These are phyloP conservation scores for Volvox africanus DNA, from an alignment of 139 green algal species.

Conservation along the genomic window DNA sequence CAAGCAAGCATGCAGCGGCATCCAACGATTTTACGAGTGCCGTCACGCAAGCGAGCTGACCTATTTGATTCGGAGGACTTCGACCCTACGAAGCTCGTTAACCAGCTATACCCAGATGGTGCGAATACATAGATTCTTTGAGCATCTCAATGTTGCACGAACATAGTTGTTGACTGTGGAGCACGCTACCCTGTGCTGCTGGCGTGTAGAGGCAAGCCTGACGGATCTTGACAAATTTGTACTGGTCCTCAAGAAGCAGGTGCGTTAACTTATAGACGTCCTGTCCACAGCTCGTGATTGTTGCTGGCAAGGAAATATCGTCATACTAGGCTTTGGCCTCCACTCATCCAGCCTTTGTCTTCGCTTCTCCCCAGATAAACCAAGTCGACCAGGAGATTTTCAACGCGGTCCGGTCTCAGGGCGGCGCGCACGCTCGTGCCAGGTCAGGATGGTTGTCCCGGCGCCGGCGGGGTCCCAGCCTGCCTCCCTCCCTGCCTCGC, in stretches of 20 bases:
- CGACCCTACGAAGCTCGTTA: slow-evolving; percentile 85
- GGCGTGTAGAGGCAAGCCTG: slow-evolving; percentile 82
- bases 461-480: not conserved
- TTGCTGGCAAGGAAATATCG: too few species aligned
- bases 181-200: not conserved
- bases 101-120: slow-evolving; percentile 92
- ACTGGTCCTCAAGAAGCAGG: slow-evolving; percentile 77
- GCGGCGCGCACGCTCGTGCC: slow-evolving; percentile 60
- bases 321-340: too few species aligned
- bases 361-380: slow-evolving; percentile 73
- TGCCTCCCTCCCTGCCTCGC: not conserved
- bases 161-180: not conserved
- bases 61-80: slow-evolving; percentile 85
- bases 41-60: not conserved
- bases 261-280: not conserved
- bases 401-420: slow-evolving; percentile 80
- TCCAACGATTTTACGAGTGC: slow-evolving; percentile 6
- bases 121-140: not conserved
- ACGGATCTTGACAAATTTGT: slow-evolving; percentile 86
- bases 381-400: slow-evolving; percentile 94
- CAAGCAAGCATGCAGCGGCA: not conserved
- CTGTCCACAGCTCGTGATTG: not conserved
- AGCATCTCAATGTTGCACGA: not conserved
- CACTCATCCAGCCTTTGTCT: too few species aligned
- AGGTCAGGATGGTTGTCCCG: slow-evolving; percentile 48